Conservation (phyloP, 257 asterid genomes). For the Nicotiana obtusifolia region DNA sequence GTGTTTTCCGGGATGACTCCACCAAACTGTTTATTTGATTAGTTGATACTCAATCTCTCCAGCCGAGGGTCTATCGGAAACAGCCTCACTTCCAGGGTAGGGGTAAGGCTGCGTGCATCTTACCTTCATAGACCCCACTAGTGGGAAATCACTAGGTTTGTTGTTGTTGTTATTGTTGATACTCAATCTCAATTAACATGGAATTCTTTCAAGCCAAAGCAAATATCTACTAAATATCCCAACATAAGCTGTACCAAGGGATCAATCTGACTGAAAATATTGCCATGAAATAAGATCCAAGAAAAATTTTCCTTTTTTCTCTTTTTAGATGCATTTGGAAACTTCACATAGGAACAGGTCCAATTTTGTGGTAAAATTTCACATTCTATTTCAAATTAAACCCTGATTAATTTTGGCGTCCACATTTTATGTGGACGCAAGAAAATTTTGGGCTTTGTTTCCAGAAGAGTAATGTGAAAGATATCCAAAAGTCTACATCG, state of each 20-base stretch:
- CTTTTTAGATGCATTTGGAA: neutral
- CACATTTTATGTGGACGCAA: neutral
- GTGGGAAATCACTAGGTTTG: too few relatives aligned
- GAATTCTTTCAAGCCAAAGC: too few relatives aligned
- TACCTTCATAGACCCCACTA: too few relatives aligned
- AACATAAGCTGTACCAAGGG: too few relatives aligned
- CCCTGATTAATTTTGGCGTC: neutral
- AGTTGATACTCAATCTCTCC: neutral
- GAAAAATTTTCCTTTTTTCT: neutral
- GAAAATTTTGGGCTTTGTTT: too few relatives aligned
- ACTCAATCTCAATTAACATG: too few relatives aligned
- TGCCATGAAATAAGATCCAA: too few relatives aligned
- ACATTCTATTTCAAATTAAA: neutral
- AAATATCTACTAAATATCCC: too few relatives aligned
- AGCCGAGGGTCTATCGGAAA: too few relatives aligned
- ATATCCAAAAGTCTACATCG: neutral
- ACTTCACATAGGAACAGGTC: neutral
- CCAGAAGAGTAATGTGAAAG: neutral
- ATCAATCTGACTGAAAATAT: neutral
- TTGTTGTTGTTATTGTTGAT: too few relatives aligned
- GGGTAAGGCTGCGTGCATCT: too few relatives aligned
- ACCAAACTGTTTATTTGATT: neutral
- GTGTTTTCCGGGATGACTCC: neutral
- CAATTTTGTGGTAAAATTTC: neutral
- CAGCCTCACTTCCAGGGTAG: too few relatives aligned